These are phyloP conservation scores for Fusarium sp. DNA, from an alignment of 2,329 filamentous ascomycete genomes.

Conservation along the genomic window DNA sequence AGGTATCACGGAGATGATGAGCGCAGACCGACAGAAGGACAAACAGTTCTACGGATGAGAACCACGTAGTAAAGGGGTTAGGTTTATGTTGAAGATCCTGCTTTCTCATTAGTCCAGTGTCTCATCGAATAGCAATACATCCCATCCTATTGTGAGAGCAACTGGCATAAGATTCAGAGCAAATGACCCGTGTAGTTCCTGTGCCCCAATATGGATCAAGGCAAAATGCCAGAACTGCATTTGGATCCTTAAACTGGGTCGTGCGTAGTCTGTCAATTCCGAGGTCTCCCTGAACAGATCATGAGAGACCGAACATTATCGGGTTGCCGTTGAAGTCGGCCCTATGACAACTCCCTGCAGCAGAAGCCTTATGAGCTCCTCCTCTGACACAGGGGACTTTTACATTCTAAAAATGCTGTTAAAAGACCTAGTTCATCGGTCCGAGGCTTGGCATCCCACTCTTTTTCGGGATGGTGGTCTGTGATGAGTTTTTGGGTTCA, in stretches of 20 bases:
- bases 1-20: slow-evolving; percentile 17
- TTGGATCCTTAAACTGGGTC: not conserved
- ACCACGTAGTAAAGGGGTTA: not conserved
- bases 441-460: slow-evolving; percentile 34
- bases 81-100: not conserved
- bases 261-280: not conserved
- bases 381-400: slow-evolving; percentile 5
- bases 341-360: slow-evolving; percentile 2
- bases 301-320: slow-evolving; percentile 6
- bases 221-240: not conserved
- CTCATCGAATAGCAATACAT: not conserved
- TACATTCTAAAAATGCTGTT: slow-evolving; percentile 1
- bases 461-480: slow-evolving; percentile 1
- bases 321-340: not conserved
- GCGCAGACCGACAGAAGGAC: not conserved
- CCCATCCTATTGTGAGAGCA: not conserved
- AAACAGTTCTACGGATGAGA: not conserved
- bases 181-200: not conserved
- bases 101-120: not conserved
- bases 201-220: not conserved
- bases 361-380: not conserved
- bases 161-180: not conserved
- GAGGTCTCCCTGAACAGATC: slow-evolving; percentile 16
- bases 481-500: slow-evolving; percentile 13
- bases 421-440: slow-evolving; percentile 24